Evolutionary conservation across 768 basidiomycete genomes (phyloP).

Genomic region (Boletales sp.): DNA sequence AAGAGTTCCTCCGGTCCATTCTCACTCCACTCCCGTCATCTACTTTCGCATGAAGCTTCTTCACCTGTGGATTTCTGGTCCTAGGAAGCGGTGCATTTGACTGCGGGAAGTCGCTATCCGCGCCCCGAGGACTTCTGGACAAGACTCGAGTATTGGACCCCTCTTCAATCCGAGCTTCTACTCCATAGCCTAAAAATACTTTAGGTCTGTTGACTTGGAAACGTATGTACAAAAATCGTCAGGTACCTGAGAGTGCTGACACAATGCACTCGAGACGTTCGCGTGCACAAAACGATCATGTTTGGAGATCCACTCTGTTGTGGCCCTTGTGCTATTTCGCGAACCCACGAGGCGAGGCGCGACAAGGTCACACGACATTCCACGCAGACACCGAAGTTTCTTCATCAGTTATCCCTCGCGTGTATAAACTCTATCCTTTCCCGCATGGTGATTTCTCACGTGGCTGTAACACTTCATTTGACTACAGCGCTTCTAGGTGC

Average conservation of each 20-base stretch:
- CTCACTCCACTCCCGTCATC: neutral
- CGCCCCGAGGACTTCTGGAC: neutral
- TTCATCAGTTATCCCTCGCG: neutral
- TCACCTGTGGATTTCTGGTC: neutral
- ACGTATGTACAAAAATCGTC: neutral
- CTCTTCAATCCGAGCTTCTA: too few relatives aligned
- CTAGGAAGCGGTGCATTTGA: neutral
- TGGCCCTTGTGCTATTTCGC: neutral
- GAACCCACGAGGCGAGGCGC: neutral
- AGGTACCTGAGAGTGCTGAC: neutral
- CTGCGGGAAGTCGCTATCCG: neutral
- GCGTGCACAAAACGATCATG: neutral
- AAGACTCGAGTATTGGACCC: neutral
- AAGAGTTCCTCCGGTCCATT: neutral
- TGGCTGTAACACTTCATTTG: neutral
- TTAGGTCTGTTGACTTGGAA: constrained; percentile 1
- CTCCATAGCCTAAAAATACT: neutral
- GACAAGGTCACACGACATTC: neutral
- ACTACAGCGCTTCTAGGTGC: neutral
- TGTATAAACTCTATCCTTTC: neutral
- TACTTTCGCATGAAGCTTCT: neutral
- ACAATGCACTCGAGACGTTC: neutral
- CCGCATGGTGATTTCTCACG: neutral
- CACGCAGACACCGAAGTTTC: neutral
- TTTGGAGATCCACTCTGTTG: too few relatives aligned